Evolutionary conservation across 345 rosid species (phyloP), one percentile per base, ranked within the genome.

Genomic region (Euphorbia lathyris): DNA sequence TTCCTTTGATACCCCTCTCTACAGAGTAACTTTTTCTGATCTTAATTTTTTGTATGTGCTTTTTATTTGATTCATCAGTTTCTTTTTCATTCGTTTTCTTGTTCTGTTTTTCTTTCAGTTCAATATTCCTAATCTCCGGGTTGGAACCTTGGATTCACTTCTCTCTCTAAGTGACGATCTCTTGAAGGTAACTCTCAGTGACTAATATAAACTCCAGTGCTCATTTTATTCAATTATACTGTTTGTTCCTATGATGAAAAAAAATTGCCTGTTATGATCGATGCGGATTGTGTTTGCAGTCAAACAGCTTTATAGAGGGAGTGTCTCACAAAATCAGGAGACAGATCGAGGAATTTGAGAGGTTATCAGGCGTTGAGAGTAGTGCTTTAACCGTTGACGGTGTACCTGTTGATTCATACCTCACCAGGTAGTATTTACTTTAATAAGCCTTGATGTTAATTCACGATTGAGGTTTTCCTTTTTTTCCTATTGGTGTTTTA

Each of bases 271-370:
- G 14, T 25, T 47, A 22, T 48, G 43, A 14, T 23, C 42, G 19
- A 62, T 61, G 61, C 14, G 43, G 51, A n/a, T 74, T 56, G 61
- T 40, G 25, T 47, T 14, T 79, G 82, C 79, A 96, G 99, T 96
- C 99, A 14, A 96, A 89, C 76, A 88, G 72, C 74, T 92, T 90
- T 72, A 83, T 96, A 43, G 99, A 96, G 81, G 97, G 95, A 63
- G 98, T 90, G 26, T 86, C 93, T 8, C 98, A 86, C 73, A 96
- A 96, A 90, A 90, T 89, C 84, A 90, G 90, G 87, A 84, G 99
- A 64, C 99, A 96, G 89, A 92, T 96, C 66, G 99, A 92, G 82
- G 99, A 96, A 65, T 66, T 96, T 83, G 96, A 96, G 87, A 90
- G 88, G 83, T 85, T 85, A 3, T 88, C 98, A 3, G 88, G 88